Evolutionary conservation across 495 filamentous ascomycete species (phyloP).

Genomic region (Amniculicola lignicola): DNA sequence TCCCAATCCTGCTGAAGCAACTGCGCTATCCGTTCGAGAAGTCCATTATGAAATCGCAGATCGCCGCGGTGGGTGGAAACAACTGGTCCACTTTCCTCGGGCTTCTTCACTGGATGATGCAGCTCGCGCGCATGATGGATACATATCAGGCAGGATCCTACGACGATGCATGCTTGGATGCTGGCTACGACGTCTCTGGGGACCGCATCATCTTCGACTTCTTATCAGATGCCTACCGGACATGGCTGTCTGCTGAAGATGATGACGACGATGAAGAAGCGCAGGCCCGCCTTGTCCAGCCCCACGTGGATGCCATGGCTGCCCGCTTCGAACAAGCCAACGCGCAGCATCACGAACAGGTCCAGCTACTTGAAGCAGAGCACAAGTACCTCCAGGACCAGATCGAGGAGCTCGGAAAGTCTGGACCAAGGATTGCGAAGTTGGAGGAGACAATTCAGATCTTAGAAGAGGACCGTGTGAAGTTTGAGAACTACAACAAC

Average conservation of each 20-base stretch:
- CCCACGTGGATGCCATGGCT: conserved; percentile 87
- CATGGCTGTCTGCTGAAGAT: conserved; percentile 80
- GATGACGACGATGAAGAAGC: conserved; percentile 83
- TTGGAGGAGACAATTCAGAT: conserved; percentile 81
- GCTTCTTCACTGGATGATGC: conserved; percentile 98
- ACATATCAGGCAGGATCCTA: conserved; percentile 69
- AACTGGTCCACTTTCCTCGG: conserved; percentile 95
- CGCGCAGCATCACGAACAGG: conserved; percentile 72
- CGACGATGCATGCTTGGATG: conserved; percentile 83
- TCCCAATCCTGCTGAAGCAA: conserved; percentile 84
- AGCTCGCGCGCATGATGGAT: conserved; percentile 87
- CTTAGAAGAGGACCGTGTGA: conserved; percentile 82
- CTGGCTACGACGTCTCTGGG: conserved; percentile 77
- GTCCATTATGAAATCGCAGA: conserved; percentile 90
- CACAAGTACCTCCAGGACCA: conserved; percentile 73
- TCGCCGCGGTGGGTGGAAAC: conserved; percentile 87
- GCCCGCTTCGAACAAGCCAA: conserved; percentile 81
- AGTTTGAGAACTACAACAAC: conserved; percentile 89
- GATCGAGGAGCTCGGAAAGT: conserved; percentile 83
- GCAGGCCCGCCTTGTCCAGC: conserved; percentile 66
- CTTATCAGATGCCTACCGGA: conserved; percentile 79
- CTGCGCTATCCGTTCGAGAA: conserved; percentile 92
- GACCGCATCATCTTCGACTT: conserved; percentile 94
- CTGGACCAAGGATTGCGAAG: conserved; percentile 72
- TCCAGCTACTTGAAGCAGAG: conserved; percentile 79